Base-by-base conservation (phyloP, 179 eudicot genomes). In the Dionaea muscipula region DNA sequence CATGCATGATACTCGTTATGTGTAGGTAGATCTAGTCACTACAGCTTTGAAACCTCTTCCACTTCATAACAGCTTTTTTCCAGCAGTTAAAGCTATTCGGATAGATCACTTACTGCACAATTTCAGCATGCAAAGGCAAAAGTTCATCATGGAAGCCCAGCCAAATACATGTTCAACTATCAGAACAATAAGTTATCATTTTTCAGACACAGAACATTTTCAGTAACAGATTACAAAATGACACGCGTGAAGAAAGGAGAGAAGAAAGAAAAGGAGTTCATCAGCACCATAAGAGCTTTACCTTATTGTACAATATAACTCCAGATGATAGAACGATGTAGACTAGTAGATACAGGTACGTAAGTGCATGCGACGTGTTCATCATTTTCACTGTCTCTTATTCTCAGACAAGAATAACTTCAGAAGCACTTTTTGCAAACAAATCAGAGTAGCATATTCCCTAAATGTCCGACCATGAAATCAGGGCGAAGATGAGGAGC, bases 221-320 rank as follows among this genome's bases (percentile, higher is more conserved):
- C n/a, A 31, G 10, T 6, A 4, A 31, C 10, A 31, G 35, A 4
- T 31, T 31, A 4, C 35, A 5, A 19, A 43, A 17, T 0, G 10
- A 5, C 22, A 43, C 17, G 47, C 22, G 19, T 4, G 17, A 18
- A 43, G 19, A 3, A 15, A 43, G 20, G 20, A 2, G 7, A 1
- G 22, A 18, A 43, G 22, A 43, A 43, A 43, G 47, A 18, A 6
- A 43, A 7, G 22, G 21, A 10, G 16, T 19, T 4, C 17, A 19
- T 18, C 2, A n/a, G n/a, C n/a, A n/a, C 10, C 22, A 19, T 15
- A 41, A 22, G 19, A 50, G 52, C n/a, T 40, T 62, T 72, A 86
- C 95, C 84, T 86, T 86, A 73, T 86, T 86, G 77, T 86, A 86
- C 35, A 83, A 64, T 56, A 86, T 86, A 66, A 86, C 95, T 55